Evolutionary conservation across 495 filamentous ascomycete species (phyloP).

Genomic region (Daldinia decipiens): DNA sequence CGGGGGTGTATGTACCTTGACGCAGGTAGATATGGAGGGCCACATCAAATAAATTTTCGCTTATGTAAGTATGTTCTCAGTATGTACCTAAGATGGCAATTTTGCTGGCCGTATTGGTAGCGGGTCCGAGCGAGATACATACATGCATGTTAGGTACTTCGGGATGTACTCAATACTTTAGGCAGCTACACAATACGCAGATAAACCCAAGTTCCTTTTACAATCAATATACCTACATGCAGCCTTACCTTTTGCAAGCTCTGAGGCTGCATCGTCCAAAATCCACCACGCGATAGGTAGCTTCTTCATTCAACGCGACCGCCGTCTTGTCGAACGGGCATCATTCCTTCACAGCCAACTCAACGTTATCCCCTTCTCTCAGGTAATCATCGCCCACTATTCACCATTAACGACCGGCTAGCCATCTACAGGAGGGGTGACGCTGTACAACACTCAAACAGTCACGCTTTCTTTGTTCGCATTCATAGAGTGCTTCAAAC

Average conservation of each 20-base stretch:
- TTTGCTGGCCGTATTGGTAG: too few species aligned
- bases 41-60: constrained; percentile 29
- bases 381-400: constrained; percentile 12
- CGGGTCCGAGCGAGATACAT: not conserved
- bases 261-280: constrained; percentile 40
- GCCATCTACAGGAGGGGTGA: constrained; percentile 27
- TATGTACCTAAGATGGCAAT: too few species aligned
- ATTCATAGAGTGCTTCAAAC: constrained; percentile 5
- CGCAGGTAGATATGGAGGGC: constrained; percentile 2
- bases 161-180: constrained; percentile 16
- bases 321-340: constrained; percentile 18
- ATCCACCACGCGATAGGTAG: constrained; percentile 47
- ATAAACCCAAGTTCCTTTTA: constrained; percentile 19
- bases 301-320: constrained; percentile 44
- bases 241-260: constrained; percentile 41
- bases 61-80: constrained; percentile 41
- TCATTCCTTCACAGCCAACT: constrained; percentile 27
- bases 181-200: too few species aligned
- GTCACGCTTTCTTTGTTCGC: constrained; percentile 32
- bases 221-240: constrained; percentile 20
- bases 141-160: not conserved
- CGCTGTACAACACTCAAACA: constrained; percentile 34
- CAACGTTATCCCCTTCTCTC: constrained; percentile 26
- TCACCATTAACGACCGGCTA: constrained; percentile 6
- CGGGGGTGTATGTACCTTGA: constrained; percentile 12